Conservation (phyloP, 176 grass and related monocot species). For the Neostapfia colusana region DNA sequence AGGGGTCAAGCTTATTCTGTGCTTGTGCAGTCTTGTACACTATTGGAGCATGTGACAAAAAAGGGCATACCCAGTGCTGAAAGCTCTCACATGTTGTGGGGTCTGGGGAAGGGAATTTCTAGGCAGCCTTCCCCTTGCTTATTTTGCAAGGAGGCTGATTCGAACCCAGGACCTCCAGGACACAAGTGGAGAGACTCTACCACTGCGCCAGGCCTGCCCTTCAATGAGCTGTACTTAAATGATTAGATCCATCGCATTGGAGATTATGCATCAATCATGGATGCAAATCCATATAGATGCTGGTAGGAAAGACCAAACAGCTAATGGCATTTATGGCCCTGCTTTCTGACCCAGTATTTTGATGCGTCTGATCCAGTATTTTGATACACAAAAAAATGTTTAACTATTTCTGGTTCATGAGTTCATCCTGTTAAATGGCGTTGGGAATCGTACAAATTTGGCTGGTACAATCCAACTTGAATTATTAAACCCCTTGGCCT, state of each 20-base stretch:
- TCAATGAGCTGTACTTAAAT: neutral
- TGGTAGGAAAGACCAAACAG: neutral
- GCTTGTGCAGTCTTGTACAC: neutral
- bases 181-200: too few species aligned
- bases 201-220: too few species aligned
- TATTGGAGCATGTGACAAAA: neutral
- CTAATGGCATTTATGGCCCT: neutral
- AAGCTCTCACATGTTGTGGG: too few species aligned
- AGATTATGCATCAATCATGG: neutral
- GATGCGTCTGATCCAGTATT: neutral
- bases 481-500: neutral
- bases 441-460: constrained; percentile 19
- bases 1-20: neutral
- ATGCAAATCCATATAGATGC: too few species aligned
- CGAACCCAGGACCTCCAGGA: too few species aligned
- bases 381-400: neutral
- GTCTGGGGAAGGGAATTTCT: too few species aligned
- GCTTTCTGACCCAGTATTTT: neutral
- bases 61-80: too few species aligned
- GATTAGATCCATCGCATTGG: neutral
- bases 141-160: too few species aligned
- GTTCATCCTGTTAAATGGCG: constrained; percentile 5
- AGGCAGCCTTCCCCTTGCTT: too few species aligned
- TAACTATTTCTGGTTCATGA: constrained; percentile 10
- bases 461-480: neutral